These are phyloP conservation scores for Citrus hindsii DNA, from an alignment of 345 rosid genomes.

Conservation along the genomic window DNA sequence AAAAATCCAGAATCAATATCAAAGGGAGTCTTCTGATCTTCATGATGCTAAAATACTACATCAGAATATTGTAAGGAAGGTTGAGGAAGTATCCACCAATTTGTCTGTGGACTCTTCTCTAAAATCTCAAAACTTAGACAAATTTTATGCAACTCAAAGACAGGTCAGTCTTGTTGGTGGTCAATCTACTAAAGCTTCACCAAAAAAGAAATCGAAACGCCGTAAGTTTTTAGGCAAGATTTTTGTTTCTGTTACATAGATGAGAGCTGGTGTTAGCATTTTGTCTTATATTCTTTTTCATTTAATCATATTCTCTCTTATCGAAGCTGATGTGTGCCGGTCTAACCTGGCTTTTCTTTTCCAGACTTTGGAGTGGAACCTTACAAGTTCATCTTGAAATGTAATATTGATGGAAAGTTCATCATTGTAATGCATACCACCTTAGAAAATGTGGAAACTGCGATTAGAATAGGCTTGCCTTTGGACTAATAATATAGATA, in stretches of 20 bases:
- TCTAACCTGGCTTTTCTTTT: neutral
- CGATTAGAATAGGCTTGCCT: neutral
- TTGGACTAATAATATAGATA: too few species aligned
- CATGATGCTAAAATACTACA: conserved; percentile 27
- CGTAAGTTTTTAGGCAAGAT: conserved; percentile 56
- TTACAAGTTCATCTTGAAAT: neutral
- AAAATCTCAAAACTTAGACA: conserved; percentile 19
- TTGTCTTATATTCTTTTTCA: neutral
- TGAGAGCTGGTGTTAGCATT: neutral
- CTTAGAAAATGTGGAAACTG: neutral
- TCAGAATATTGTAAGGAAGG: conserved; percentile 34
- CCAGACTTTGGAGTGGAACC: neutral
- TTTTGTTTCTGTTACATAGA: neutral
- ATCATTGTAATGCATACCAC: neutral
- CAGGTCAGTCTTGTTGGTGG: conserved; percentile 18
- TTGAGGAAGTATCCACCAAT: conserved; percentile 27
- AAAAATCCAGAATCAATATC: conserved; percentile 18
- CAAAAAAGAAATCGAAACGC: conserved; percentile 59
- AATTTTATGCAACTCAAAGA: conserved; percentile 18
- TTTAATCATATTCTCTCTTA: neutral
- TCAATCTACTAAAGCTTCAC: conserved; percentile 43
- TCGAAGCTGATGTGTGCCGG: neutral
- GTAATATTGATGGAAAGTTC: neutral
- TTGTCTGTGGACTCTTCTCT: conserved; percentile 26
- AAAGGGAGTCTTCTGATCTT: conserved; percentile 27